Conservation (phyloP, 2,329 filamentous ascomycete genomes). For the Aurifilum marmelostoma region DNA sequence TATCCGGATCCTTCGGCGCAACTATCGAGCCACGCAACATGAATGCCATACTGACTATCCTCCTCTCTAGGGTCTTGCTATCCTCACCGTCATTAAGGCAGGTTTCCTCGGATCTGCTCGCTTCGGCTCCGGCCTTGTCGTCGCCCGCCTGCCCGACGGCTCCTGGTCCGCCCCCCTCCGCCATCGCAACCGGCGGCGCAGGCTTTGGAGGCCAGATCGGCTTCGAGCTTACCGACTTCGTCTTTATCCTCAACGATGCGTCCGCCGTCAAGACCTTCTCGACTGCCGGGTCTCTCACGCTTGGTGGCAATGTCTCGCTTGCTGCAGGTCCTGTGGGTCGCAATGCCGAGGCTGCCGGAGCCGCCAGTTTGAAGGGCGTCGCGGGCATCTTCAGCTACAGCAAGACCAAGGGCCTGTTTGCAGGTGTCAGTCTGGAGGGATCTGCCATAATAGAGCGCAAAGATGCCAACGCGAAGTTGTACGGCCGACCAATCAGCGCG, state of each 20-base stretch:
- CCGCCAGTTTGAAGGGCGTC: constrained; percentile 85
- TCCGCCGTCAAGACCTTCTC: constrained; percentile 91
- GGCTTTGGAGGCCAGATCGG: constrained; percentile 87
- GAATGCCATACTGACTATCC: constrained; percentile 6
- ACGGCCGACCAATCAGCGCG: constrained; percentile 81
- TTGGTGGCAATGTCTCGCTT: constrained; percentile 95
- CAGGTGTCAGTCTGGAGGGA: constrained; percentile 91
- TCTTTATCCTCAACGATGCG: constrained; percentile 95
- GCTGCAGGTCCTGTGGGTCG: constrained; percentile 91
- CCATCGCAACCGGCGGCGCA: constrained; percentile 78
- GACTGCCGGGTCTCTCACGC: constrained; percentile 85
- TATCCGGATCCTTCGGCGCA: not conserved
- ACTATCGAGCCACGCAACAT: not conserved
- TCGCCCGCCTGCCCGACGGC: constrained; percentile 77
- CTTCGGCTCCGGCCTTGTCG: constrained; percentile 81
- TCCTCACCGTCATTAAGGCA: constrained; percentile 85
- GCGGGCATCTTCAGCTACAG: constrained; percentile 95
- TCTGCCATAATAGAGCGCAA: constrained; percentile 91
- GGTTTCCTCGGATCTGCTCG: constrained; percentile 83
- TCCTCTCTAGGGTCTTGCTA: constrained; percentile 67
- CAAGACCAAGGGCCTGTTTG: constrained; percentile 97
- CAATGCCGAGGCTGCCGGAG: constrained; percentile 94
- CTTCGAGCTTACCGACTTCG: constrained; percentile 89
- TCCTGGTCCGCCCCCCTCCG: constrained; percentile 80
- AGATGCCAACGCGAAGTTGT: constrained; percentile 96